Evolutionary conservation across 2,329 filamentous ascomycete species (phyloP).

Genomic region (Penicillium glabrum): DNA sequence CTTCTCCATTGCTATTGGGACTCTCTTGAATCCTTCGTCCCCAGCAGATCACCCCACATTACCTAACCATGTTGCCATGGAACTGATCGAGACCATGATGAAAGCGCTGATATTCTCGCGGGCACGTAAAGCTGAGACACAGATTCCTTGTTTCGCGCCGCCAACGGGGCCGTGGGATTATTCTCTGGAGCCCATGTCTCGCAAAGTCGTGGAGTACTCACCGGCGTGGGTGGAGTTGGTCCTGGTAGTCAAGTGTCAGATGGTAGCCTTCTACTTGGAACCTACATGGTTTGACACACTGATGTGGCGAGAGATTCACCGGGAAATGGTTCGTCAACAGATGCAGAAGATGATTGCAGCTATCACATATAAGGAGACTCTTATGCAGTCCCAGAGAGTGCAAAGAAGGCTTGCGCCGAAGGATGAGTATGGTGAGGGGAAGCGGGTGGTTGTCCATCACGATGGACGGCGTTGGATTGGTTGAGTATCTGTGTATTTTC

Average conservation of each 20-base stretch:
- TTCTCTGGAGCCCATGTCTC: background rate
- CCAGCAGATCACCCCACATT: background rate
- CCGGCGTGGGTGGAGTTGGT: background rate
- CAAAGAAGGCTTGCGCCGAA: background rate
- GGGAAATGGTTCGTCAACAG: background rate
- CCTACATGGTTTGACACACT: background rate
- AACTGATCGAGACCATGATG: background rate
- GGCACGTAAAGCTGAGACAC: background rate
- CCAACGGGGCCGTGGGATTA: background rate
- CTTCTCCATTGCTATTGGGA: background rate
- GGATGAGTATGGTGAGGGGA: background rate
- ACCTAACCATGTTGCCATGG: background rate
- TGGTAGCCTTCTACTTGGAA: background rate
- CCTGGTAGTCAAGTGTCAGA: background rate
- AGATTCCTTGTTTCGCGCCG: background rate
- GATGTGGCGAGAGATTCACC: background rate
- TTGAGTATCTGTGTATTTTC: background rate
- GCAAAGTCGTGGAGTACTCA: background rate
- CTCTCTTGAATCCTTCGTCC: background rate
- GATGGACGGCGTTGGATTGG: background rate
- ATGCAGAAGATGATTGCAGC: background rate
- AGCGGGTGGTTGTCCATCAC: background rate
- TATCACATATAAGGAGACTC: background rate
- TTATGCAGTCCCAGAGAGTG: background rate
- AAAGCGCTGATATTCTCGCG: background rate